Evolutionary conservation across 768 basidiomycete species (phyloP).

Genomic region (Lyophyllum decastes): DNA sequence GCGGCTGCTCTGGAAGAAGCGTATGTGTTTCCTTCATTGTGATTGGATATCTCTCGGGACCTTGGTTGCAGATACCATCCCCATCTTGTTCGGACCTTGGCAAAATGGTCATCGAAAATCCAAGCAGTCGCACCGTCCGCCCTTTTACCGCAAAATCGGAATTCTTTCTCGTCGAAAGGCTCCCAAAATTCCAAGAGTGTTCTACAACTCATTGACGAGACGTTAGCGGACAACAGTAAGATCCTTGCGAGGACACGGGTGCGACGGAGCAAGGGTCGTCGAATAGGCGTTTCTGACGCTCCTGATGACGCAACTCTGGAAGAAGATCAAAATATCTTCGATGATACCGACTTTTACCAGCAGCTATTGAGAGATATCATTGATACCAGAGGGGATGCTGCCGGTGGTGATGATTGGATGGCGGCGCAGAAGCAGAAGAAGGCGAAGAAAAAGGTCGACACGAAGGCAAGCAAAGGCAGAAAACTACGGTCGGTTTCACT

Average conservation of each 20-base stretch:
- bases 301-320: constrained; percentile 34
- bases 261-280: constrained; percentile 47
- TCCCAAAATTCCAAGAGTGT: constrained; percentile 62
- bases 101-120: constrained; percentile 96
- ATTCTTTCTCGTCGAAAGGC: constrained; percentile 61
- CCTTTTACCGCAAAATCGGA: constrained; percentile 69
- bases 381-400: constrained; percentile 55
- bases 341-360: constrained; percentile 94
- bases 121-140: constrained; percentile 86
- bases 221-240: constrained; percentile 56
- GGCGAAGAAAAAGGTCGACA: constrained; percentile 88
- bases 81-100: constrained; percentile 72
- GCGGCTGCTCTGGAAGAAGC: constrained; percentile 48
- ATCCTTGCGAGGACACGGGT: constrained; percentile 65
- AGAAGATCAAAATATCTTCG: constrained; percentile 60
- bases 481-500: constrained; percentile 71
- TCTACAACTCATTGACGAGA: constrained; percentile 78
- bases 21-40: constrained; percentile 36
- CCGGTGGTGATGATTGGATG: constrained; percentile 62
- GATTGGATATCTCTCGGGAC: not conserved
- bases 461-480: constrained; percentile 93
- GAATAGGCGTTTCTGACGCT: constrained; percentile 38
- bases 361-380: constrained; percentile 90
- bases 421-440: constrained; percentile 66
- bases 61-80: constrained; percentile 53